phyloP scores from a whole-genome alignment of 1,284 basidiomycete genomes.

The Crocinoboletus sp. region DNA sequence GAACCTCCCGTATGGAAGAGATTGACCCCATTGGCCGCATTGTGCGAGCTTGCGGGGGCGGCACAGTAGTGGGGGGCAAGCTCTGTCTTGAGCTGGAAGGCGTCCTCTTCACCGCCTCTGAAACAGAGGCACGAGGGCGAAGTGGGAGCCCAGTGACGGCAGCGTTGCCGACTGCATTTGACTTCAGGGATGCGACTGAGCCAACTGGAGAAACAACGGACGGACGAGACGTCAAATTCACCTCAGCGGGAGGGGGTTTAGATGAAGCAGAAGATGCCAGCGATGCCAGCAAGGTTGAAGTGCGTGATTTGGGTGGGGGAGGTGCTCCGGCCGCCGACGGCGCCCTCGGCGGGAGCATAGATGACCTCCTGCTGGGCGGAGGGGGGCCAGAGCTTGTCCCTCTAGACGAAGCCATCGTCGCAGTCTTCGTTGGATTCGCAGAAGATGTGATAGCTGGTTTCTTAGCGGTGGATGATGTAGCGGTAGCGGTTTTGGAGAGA shows the following conservation, averaged over 20 bases:
- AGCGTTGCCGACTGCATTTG: conserved; percentile 27
- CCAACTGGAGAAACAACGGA: conserved; percentile 53
- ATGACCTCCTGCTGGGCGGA: conserved; percentile 42
- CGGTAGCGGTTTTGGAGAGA: conserved; percentile 32
- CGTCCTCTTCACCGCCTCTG: conserved; percentile 49
- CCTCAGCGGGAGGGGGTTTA: conserved; percentile 34
- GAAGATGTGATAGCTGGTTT: conserved; percentile 44
- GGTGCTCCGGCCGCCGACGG: conserved; percentile 29
- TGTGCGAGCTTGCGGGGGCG: conserved; percentile 32
- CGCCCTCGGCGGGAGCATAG: conserved; percentile 39
- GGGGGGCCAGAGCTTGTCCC: conserved; percentile 32
- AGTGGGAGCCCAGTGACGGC: conserved; percentile 29
- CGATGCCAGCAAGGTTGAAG: conserved; percentile 34
- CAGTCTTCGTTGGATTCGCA: conserved; percentile 37
- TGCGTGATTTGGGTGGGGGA: conserved; percentile 29
- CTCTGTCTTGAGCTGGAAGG: conserved; percentile 38
- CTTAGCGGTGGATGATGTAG: conserved; percentile 41
- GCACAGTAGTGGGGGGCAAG: conserved; percentile 25
- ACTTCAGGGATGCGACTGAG: conserved; percentile 32
- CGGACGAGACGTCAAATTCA: conserved; percentile 38
- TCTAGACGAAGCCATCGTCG: conserved; percentile 39
- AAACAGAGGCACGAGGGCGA: conserved; percentile 51
- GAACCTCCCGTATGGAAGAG: conserved; percentile 64
- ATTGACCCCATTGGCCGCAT: conserved; percentile 53
- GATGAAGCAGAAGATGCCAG: conserved; percentile 34